Percentiles rank a stretch among this genome's conserved stretches.
phyloP scores from a whole-genome alignment of 2,329 filamentous ascomycete genomes.

The Periconia macrospinosa region DNA sequence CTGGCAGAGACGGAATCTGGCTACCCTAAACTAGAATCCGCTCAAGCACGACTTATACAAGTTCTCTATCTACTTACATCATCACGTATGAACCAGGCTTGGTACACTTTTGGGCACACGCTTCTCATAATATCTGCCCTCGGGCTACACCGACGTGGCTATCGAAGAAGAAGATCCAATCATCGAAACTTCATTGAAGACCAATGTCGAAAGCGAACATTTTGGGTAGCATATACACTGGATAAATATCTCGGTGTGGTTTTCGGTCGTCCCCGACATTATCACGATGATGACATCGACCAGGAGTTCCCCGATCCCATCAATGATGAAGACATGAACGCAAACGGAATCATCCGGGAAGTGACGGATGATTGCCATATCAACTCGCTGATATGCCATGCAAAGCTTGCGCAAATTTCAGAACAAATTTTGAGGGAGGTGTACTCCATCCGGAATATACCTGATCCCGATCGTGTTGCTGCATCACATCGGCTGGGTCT shows the following conservation, averaged over 20 bases:
- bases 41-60: slow-evolving; percentile 59
- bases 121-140: slow-evolving; percentile 54
- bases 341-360: slow-evolving; percentile 39
- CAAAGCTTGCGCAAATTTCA: slow-evolving; percentile 40
- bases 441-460: slow-evolving; percentile 36
- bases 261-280: slow-evolving; percentile 60
- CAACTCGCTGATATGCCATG: slow-evolving; percentile 53
- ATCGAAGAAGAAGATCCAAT: slow-evolving; percentile 26
- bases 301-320: slow-evolving; percentile 60
- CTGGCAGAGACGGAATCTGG: slow-evolving; percentile 53
- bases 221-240: slow-evolving; percentile 64
- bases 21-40: slow-evolving; percentile 56
- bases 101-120: slow-evolving; percentile 61
- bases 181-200: slow-evolving; percentile 47
- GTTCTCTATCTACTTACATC: slow-evolving; percentile 61
- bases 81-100: slow-evolving; percentile 61
- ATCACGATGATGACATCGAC: slow-evolving; percentile 65
- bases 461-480: slow-evolving; percentile 39
- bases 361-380: slow-evolving; percentile 53
- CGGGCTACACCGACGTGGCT: slow-evolving; percentile 44
- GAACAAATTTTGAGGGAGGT: slow-evolving; percentile 36
- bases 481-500: slow-evolving; percentile 44
- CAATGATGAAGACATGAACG: slow-evolving; percentile 61
- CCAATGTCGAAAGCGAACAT: slow-evolving; percentile 60
- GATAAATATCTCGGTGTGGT: slow-evolving; percentile 65